Conservation (phyloP, 1,284 basidiomycete genomes). For the Leccinum holopus region DNA sequence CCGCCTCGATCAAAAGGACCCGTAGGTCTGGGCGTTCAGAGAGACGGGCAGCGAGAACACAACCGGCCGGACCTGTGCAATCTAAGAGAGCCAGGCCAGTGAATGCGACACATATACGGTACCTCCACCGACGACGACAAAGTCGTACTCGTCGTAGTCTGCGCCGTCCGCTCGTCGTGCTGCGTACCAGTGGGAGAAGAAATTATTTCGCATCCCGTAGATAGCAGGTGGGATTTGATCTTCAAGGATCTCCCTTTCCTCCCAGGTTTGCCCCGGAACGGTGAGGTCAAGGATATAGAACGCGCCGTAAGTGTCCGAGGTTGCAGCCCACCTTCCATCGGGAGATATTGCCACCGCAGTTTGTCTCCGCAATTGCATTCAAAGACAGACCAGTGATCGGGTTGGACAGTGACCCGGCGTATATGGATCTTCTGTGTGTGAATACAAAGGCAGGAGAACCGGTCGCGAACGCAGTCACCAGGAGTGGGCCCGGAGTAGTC, state of each 20-base stretch:
- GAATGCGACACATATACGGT: conserved; percentile 7
- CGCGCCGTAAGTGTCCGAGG: conserved; percentile 3
- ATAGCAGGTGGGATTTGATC: neutral
- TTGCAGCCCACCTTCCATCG: conserved; percentile 19
- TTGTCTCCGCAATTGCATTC: neutral
- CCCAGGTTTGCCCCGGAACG: conserved; percentile 8
- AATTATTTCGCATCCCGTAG: neutral
- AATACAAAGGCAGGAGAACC: conserved; percentile 1
- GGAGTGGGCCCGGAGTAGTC: no score
- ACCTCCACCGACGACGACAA: conserved; percentile 68
- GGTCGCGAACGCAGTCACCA: no score
- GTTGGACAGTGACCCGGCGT: neutral
- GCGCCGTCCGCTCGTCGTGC: conserved; percentile 11
- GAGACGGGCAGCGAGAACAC: conserved; percentile 63
- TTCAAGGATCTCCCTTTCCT: neutral
- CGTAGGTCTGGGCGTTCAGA: conserved; percentile 56
- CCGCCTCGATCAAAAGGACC: conserved; percentile 66
- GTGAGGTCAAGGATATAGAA: conserved; percentile 19
- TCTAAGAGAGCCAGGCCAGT: neutral
- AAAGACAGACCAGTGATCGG: neutral
- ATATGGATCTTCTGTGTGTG: neutral
- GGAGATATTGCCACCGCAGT: conserved; percentile 13
- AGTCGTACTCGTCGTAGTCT: conserved; percentile 49
- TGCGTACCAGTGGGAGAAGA: conserved; percentile 15
- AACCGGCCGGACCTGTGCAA: conserved; percentile 60